Evolutionary conservation across 768 basidiomycete species (phyloP).

Genomic region (Xerocomellus intermedius): DNA sequence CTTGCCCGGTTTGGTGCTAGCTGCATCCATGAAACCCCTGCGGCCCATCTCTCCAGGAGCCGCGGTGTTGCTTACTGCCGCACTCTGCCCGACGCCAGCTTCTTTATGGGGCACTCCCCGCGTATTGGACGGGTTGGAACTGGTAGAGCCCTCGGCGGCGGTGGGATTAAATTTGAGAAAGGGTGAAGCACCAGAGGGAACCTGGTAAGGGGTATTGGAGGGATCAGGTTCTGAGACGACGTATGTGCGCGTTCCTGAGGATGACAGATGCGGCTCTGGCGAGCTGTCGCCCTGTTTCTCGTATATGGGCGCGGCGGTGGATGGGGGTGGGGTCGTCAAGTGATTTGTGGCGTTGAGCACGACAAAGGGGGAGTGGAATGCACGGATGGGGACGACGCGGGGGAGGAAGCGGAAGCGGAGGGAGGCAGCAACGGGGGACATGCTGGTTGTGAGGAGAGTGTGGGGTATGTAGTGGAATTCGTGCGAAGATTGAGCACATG

Average conservation of each 20-base stretch:
- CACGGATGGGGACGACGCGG: constrained; percentile 33
- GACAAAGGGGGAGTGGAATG: constrained; percentile 67
- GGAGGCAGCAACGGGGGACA: constrained; percentile 12
- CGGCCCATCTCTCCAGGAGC: constrained; percentile 48
- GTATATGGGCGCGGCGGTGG: constrained; percentile 41
- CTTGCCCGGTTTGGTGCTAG: constrained; percentile 37
- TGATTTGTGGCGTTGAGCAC: constrained; percentile 43
- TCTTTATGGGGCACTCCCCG: constrained; percentile 38
- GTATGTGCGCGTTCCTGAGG: constrained; percentile 56
- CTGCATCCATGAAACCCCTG: constrained; percentile 42
- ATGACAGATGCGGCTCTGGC: constrained; percentile 45
- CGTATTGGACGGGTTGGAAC: constrained; percentile 39
- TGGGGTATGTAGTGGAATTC: neutral
- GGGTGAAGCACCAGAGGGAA: constrained; percentile 69
- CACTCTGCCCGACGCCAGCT: constrained; percentile 48
- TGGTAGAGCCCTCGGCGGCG: constrained; percentile 48
- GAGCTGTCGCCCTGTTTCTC: constrained; percentile 60
- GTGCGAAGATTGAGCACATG: constrained; percentile 26
- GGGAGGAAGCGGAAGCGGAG: constrained; percentile 7
- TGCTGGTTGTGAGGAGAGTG: constrained; percentile 20
- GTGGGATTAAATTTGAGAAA: constrained; percentile 44
- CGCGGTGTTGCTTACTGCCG: constrained; percentile 40
- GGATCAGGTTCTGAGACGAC: constrained; percentile 75
- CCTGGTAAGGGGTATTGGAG: constrained; percentile 56
- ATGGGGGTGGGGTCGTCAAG: constrained; percentile 31